These are phyloP conservation scores for Deinandra increscens DNA, from an alignment of 129 eudicot genomes.

Conservation along the genomic window DNA sequence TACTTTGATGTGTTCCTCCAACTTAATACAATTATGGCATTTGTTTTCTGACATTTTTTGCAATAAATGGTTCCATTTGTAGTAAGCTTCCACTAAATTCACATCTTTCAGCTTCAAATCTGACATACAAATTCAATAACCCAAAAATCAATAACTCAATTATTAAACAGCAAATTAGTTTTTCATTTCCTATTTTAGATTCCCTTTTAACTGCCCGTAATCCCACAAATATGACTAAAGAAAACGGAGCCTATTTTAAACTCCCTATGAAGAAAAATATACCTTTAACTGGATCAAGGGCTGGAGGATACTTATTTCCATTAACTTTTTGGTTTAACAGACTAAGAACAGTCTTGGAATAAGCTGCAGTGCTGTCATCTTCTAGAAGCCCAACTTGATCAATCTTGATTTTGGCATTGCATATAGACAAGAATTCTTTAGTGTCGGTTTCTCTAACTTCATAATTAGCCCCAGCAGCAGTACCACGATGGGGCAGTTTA, in stretches of 20 bases:
- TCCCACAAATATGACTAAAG: background rate
- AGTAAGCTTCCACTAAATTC: conserved; percentile 63
- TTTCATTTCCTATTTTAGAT: too few species aligned
- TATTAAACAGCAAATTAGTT: too few species aligned
- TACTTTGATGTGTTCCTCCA: conserved; percentile 75
- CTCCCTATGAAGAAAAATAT: background rate
- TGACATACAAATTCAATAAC: conserved; percentile 28
- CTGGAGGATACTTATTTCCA: conserved; percentile 91
- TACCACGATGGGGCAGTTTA: conserved; percentile 79
- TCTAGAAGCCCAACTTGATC: conserved; percentile 91
- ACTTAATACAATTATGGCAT: conserved; percentile 88
- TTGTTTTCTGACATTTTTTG: conserved; percentile 90
- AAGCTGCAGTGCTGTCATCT: conserved; percentile 77
- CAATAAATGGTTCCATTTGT: conserved; percentile 62
- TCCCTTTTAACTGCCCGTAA: too few species aligned
- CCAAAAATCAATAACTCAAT: too few species aligned
- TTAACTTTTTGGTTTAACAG: conserved; percentile 56
- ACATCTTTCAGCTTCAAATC: conserved; percentile 83
- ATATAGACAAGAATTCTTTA: conserved; percentile 69
- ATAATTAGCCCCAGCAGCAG: conserved; percentile 74
- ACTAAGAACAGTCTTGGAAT: conserved; percentile 69
- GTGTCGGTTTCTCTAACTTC: conserved; percentile 79
- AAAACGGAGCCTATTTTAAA: background rate
- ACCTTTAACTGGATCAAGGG: conserved; percentile 94
- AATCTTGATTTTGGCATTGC: conserved; percentile 66